Evolutionary conservation across 1,284 basidiomycete species (phyloP), one percentile per base, ranked within the genome.

Genomic region (Trichosporon faecale): DNA sequence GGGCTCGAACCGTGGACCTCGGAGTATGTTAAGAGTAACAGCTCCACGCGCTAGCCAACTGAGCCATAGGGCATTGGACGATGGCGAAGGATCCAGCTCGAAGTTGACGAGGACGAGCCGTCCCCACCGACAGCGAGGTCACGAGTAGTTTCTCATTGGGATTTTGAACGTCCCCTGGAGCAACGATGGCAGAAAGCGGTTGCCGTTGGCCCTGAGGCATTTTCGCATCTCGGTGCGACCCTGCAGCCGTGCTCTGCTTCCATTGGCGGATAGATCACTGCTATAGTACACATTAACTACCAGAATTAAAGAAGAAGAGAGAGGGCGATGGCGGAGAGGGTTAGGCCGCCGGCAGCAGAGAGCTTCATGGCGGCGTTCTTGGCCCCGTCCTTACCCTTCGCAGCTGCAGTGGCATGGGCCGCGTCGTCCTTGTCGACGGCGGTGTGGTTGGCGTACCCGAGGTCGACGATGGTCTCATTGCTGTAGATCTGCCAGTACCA

Each of bases 401-500:
- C 23, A 12, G 21, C 21, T 21, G 21, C 49, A 6, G 49, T 52
- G 8, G 49, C 49, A 21, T 52, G 49, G 21, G 49, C 21, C 11
- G 49, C 49, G 49, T 52, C 7, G 9, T 52, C 49, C 21, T 18
- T 12, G 49, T 52, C 49, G 49, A 52, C 49, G 21, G 49, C 49
- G 49, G 49, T 52, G 14, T 60, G 55, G 16, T 27, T 60, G 14
- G 18, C 61, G 21, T 37, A 11, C 3, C 64, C 64, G 37, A 65
- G 64, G 16, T 33, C 35, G 25, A 25, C 35, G 25, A 61, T 31
- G 33, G 57, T 44, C 9, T 60, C 66, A 12, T 63, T 63, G 27
- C 18, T 31, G 57, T 63, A 16, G 3, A 8, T 3, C 57, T 67
- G 57, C 66, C 66, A 67, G 57, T 49, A 61, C 57, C 35, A 79